phyloP scores from a whole-genome alignment of 2,329 filamentous ascomycete genomes.

The Trichoderma sp. region DNA sequence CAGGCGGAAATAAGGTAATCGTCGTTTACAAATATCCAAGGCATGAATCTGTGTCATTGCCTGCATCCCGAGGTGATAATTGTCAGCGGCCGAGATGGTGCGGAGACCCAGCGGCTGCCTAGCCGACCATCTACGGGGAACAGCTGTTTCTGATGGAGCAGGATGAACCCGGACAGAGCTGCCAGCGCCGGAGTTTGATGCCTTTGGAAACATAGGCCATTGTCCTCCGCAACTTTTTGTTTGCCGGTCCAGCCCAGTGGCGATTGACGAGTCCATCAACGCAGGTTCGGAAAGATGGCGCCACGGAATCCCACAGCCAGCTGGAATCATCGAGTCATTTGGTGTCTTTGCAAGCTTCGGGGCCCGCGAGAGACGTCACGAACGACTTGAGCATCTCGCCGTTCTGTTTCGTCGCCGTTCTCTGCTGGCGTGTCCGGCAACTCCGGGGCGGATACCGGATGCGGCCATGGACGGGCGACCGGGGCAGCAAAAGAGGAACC shows the following conservation, averaged over 20 bases:
- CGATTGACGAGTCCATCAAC: not conserved
- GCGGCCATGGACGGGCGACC: slow-evolving; percentile 18
- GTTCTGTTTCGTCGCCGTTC: slow-evolving; percentile 16
- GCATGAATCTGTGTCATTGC: not conserved
- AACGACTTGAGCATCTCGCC: slow-evolving; percentile 7
- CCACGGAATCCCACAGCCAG: not conserved
- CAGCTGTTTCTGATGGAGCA: not conserved
- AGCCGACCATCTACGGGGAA: not conserved
- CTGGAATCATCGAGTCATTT: slow-evolving; percentile 12
- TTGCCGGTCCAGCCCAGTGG: not conserved
- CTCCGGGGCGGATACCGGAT: slow-evolving; percentile 21
- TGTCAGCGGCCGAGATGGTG: slow-evolving; percentile 3
- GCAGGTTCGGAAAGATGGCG: not conserved
- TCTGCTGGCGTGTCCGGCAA: slow-evolving; percentile 13
- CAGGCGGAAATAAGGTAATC: not conserved
- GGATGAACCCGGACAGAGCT: not conserved
- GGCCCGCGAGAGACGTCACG: slow-evolving; percentile 1
- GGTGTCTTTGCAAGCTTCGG: not conserved
- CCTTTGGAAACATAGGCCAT: not conserved
- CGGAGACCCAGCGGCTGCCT: slow-evolving; percentile 8
- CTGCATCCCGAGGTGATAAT: not conserved
- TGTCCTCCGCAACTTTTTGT: not conserved
- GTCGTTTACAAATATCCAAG: slow-evolving; percentile 1
- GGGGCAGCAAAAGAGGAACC: slow-evolving; percentile 8
- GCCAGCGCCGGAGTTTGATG: not conserved